Conservation (phyloP, 1,284 basidiomycete species). For the Apiotrichum domesticum region DNA sequence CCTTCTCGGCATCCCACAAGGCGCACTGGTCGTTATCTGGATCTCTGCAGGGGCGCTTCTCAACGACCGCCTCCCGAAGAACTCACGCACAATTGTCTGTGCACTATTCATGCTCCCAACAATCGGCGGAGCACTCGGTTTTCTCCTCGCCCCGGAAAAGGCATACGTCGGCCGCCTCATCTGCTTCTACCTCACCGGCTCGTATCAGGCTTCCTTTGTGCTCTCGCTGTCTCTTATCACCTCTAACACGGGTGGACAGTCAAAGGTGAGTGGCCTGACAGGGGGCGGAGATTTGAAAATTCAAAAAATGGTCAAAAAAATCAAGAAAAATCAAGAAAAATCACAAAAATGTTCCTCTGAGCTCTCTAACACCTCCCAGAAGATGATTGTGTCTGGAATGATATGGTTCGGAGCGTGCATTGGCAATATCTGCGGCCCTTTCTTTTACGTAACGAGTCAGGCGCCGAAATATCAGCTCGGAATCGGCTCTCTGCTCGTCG, state of each 20-base stretch:
- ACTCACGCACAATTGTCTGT: conserved; percentile 39
- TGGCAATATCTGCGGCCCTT: conserved; percentile 49
- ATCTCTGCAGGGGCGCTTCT: conserved; percentile 35
- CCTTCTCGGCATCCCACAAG: conserved; percentile 45
- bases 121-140: conserved; percentile 44
- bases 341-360: too few species aligned
- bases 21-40: conserved; percentile 43
- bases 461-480: conserved; percentile 49
- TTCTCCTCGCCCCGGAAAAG: conserved; percentile 43
- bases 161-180: conserved; percentile 46
- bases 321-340: too few species aligned
- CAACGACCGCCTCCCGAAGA: conserved; percentile 40
- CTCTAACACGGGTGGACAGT: conserved; percentile 51
- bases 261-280: conserved; percentile 30
- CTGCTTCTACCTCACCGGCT: conserved; percentile 55
- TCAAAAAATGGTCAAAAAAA: too few species aligned
- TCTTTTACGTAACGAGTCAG: conserved; percentile 45
- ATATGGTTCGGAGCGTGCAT: conserved; percentile 44
- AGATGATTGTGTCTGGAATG: conserved; percentile 43
- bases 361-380: conserved; percentile 8
- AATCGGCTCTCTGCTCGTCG: conserved; percentile 48
- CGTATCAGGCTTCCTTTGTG: conserved; percentile 50
- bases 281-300: too few species aligned
- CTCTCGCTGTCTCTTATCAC: conserved; percentile 50
- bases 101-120: conserved; percentile 45